These are phyloP conservation scores for Aurinia saxatilis DNA, from an alignment of 345 rosid species.

Conservation along the genomic window DNA sequence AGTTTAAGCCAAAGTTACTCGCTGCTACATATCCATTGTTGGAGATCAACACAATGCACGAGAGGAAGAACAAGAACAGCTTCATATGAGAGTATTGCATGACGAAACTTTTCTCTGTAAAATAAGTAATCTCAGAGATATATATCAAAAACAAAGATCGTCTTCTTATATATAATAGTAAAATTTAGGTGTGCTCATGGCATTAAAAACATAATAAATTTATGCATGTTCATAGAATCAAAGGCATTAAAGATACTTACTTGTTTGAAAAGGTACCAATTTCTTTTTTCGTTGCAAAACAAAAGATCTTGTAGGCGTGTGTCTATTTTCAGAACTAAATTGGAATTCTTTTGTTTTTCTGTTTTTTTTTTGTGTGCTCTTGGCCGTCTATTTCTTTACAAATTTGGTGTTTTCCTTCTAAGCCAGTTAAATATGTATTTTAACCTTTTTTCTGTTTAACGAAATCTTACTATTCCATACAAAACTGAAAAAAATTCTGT, in stretches of 20 bases:
- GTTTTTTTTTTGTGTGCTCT: background rate
- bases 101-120: background rate
- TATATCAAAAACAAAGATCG: too few relatives aligned
- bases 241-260: too few relatives aligned
- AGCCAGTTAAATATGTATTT: background rate
- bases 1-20: constrained; percentile 23
- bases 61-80: constrained; percentile 1
- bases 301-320: background rate
- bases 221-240: too few relatives aligned
- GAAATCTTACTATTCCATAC: constrained; percentile 9
- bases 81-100: constrained; percentile 4
- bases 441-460: background rate
- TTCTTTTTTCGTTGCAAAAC: background rate
- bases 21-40: constrained; percentile 1
- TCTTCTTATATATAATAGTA: too few relatives aligned
- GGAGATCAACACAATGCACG: background rate
- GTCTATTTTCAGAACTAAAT: background rate
- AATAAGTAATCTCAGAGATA: background rate
- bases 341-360: background rate
- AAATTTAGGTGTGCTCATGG: too few relatives aligned
- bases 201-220: too few relatives aligned
- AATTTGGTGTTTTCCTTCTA: background rate
- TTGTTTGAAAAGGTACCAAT: background rate
- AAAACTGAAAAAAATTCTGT: background rate
- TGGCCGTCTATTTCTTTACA: background rate